Percentiles rank a stretch among this genome's conserved stretches.
These are phyloP conservation scores for Melanomma pulvis-pyrius DNA, from an alignment of 495 filamentous ascomycete genomes.

Conservation along the genomic window DNA sequence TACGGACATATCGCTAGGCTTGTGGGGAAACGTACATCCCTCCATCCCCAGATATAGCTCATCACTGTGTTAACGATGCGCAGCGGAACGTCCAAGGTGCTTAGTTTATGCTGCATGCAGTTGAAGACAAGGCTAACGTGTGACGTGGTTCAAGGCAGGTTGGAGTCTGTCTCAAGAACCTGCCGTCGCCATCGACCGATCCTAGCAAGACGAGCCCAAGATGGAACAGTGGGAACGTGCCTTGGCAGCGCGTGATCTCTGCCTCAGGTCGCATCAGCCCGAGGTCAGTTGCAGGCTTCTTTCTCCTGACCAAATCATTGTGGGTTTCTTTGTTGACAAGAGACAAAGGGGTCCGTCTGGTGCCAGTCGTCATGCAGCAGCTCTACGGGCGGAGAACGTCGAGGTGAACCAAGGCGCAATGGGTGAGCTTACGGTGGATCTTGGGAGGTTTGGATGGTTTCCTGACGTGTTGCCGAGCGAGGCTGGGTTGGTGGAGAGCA, in stretches of 20 bases:
- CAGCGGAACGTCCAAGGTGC: slow-evolving; percentile 51
- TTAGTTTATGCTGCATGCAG: background rate
- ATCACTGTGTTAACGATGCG: background rate
- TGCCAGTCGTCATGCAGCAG: slow-evolving; percentile 44
- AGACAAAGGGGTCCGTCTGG: slow-evolving; percentile 42
- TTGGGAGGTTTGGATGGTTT: slow-evolving; percentile 46
- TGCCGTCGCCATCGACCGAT: slow-evolving; percentile 56
- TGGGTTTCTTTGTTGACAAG: slow-evolving; percentile 8
- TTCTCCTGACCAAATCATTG: slow-evolving; percentile 7
- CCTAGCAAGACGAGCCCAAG: slow-evolving; percentile 37
- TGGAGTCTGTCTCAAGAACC: slow-evolving; percentile 82
- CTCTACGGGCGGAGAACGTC: slow-evolving; percentile 43
- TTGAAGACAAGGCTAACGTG: slow-evolving; percentile 2
- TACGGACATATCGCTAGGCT: slow-evolving; percentile 87
- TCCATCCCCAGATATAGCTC: slow-evolving; percentile 2
- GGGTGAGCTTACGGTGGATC: slow-evolving; percentile 44
- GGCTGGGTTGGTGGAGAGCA: slow-evolving; percentile 24
- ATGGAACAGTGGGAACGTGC: slow-evolving; percentile 77
- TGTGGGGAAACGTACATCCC: slow-evolving; percentile 72
- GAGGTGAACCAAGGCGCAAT: slow-evolving; percentile 42
- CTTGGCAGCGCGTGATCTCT: slow-evolving; percentile 94
- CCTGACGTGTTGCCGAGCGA: slow-evolving; percentile 45
- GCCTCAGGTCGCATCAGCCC: slow-evolving; percentile 82
- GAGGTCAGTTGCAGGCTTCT: slow-evolving; percentile 56
- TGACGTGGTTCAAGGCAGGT: slow-evolving; percentile 63